Base-by-base conservation (phyloP, 495 filamentous ascomycete genomes). In the Podospora pseudopauciseta region DNA sequence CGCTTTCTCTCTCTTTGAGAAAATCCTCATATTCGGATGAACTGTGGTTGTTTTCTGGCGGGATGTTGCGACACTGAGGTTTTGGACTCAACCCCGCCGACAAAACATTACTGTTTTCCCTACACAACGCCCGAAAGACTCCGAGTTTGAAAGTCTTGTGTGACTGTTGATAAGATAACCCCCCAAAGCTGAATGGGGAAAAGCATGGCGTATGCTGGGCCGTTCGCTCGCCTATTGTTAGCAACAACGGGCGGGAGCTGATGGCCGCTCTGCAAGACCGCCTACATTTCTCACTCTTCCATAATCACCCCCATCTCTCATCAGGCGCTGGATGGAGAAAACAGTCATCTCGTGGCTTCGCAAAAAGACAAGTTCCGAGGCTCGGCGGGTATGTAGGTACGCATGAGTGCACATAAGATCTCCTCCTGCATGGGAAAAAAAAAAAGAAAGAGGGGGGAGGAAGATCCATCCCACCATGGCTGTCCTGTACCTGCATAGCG, bases 401-500 rank as follows among this genome's bases (percentile, higher is more conserved):
- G 34, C 34, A 39, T 11, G 6, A 39, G 11, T 13, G 39, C 39
- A 49, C 39, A 49, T 49, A 49, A 49, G 39, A 49, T 49, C 39
- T 49, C 39, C 39, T 49, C 39, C 39, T 49, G 39, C 39, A 20
- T 6, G 57, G 19, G n/a, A 49, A 2, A 32, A 32, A 32, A 23
- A 23, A 23, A 23, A 23, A 23, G 0, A 20, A 23, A 20, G 23
- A 0, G 23, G 23, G 23, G 44, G 32, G 18, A 39, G 49, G 32
- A 66, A 70, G 39, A 49, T 49, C 39, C 23, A 23, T 23, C 7
- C 13, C 0, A 49, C 15, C 39, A 49, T 49, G 39, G 7, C 30
- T 49, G 7, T 49, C 2, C 9, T 49, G 39, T 49, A 49, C 39
- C 39, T 70, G 66, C 60, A 60, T 67, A 64, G 34, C 20, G 23